Conservation (phyloP, 306 rosid species). For the Styphnolobium japonicum region DNA sequence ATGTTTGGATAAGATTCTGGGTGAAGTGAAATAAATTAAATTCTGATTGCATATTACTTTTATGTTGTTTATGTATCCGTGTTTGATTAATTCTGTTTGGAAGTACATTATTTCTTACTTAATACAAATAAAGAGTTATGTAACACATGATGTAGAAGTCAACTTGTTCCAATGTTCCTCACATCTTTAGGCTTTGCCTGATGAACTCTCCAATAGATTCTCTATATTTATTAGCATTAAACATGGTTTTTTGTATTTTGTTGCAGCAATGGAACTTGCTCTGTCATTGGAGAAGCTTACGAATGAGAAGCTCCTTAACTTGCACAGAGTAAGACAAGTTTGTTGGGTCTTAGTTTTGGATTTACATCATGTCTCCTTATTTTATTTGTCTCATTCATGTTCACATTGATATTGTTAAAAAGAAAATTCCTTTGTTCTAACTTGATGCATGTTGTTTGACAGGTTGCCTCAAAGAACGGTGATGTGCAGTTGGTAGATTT, state of each 20-base stretch:
- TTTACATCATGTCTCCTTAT: background rate
- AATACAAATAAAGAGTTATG: background rate
- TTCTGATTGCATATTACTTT: background rate
- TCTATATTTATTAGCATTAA: background rate
- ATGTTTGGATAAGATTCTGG: background rate
- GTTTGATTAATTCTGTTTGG: background rate
- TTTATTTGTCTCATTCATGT: background rate
- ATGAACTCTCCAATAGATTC: background rate
- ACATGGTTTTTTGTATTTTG: background rate
- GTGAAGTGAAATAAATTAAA: background rate
- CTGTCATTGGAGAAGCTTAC: constrained; percentile 87
- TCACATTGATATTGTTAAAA: background rate
- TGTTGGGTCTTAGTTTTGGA: background rate
- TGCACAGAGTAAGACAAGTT: constrained; percentile 55
- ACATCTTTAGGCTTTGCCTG: background rate
- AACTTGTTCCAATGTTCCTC: background rate
- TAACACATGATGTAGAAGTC: background rate
- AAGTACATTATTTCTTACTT: background rate
- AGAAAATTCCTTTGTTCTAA: background rate
- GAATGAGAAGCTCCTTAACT: constrained; percentile 74
- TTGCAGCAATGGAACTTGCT: constrained; percentile 92
- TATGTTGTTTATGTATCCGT: background rate
- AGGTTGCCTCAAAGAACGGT: constrained; percentile 66
- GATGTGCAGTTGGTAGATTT: constrained; percentile 82
- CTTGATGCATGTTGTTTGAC: background rate